A percentile compares a stretch with the other conserved stretches of the same genome.
Conservation (phyloP, 2,329 filamentous ascomycete species). For the Microdochium trichocladiopsis region DNA sequence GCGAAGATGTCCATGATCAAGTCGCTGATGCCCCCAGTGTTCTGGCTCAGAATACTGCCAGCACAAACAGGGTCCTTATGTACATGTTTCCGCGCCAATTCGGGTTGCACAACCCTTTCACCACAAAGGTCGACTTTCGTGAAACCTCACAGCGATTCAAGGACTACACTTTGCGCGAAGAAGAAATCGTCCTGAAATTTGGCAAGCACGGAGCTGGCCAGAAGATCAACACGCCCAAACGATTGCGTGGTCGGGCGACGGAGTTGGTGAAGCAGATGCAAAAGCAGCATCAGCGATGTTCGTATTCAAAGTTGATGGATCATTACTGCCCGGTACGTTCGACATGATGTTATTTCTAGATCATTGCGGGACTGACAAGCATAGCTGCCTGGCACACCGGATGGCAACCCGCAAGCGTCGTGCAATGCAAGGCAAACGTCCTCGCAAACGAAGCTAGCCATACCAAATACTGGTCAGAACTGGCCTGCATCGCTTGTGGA, state of each 20-base stretch:
- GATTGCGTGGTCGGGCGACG: slow-evolving; percentile 57
- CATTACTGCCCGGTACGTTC: slow-evolving; percentile 67
- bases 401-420: no score
- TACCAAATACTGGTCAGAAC: neutral
- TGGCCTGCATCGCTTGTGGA: slow-evolving; percentile 44
- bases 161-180: slow-evolving; percentile 80
- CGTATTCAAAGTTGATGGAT: slow-evolving; percentile 70
- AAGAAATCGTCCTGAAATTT: slow-evolving; percentile 57
- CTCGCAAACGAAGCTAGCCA: neutral
- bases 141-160: slow-evolving; percentile 69
- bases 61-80: slow-evolving; percentile 71
- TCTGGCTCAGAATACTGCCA: slow-evolving; percentile 28
- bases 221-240: slow-evolving; percentile 45
- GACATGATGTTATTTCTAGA: neutral
- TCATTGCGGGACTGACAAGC: neutral
- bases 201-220: slow-evolving; percentile 16
- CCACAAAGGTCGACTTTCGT: slow-evolving; percentile 53
- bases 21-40: slow-evolving; percentile 2
- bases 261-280: slow-evolving; percentile 63
- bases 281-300: slow-evolving; percentile 63
- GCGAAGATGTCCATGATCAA: slow-evolving; percentile 1
- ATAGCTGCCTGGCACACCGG: neutral
- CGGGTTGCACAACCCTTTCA: slow-evolving; percentile 87
- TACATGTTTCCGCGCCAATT: slow-evolving; percentile 94
- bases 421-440: no score